Evolutionary conservation across 305 asterid species (phyloP).

Genomic region (Fraxinus angustifolia): DNA sequence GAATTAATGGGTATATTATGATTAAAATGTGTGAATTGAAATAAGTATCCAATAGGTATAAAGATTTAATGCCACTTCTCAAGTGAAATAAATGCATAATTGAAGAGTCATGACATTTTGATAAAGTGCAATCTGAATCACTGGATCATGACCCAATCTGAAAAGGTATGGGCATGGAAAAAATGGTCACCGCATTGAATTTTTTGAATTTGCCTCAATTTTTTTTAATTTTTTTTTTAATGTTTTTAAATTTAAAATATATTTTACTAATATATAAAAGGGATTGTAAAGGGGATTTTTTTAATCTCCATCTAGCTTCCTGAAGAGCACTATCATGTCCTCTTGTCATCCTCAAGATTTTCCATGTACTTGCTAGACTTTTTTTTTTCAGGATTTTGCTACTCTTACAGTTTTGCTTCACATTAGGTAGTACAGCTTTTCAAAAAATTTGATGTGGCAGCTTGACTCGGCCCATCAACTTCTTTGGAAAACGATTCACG

Average conservation of each 20-base stretch:
- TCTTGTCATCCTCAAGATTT: neutral
- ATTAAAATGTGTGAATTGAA: neutral
- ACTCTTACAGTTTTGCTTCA: too few relatives aligned
- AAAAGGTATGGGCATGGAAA: neutral
- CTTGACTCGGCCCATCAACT: too few relatives aligned
- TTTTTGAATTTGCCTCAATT: neutral
- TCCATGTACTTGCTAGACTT: neutral
- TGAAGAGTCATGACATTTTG: neutral
- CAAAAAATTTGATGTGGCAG: too few relatives aligned
- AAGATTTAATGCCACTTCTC: neutral
- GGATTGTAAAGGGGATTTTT: neutral
- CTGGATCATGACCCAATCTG: neutral
- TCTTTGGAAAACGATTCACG: too few relatives aligned
- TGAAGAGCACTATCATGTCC: neutral
- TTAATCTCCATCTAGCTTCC: neutral
- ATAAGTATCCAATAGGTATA: neutral
- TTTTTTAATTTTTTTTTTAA: neutral
- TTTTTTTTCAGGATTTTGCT: too few relatives aligned
- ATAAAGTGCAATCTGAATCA: neutral
- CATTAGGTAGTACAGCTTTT: too few relatives aligned
- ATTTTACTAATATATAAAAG: neutral
- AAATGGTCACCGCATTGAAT: neutral
- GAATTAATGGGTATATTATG: neutral
- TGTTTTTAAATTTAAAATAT: neutral
- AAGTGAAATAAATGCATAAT: too few relatives aligned